Evolutionary conservation across 2,329 filamentous ascomycete species (phyloP).

Genomic region (Immersiporthe knoxdaviesiana): DNA sequence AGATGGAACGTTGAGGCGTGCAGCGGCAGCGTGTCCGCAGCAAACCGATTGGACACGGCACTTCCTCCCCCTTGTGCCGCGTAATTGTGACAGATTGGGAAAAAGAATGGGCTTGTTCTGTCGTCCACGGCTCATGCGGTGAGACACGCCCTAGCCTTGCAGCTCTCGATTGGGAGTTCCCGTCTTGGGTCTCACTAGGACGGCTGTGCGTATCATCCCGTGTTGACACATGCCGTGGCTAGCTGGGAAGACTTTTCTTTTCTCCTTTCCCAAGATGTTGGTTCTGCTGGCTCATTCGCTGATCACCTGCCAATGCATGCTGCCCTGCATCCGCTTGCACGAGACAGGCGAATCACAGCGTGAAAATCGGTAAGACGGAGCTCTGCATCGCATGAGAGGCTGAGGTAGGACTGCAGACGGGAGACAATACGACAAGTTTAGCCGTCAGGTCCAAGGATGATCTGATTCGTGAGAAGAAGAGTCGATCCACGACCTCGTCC

Average conservation of each 20-base stretch:
- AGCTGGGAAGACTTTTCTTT: background rate
- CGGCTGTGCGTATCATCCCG: conserved; percentile 7
- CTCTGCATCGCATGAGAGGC: background rate
- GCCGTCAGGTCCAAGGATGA: background rate
- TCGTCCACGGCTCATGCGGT: background rate
- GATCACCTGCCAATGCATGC: background rate
- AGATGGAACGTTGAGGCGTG: background rate
- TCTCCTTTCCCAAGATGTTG: background rate
- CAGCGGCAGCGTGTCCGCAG: conserved; percentile 5
- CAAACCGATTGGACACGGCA: conserved; percentile 18
- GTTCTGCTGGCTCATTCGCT: background rate
- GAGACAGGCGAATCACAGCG: too few relatives aligned
- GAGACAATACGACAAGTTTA: background rate
- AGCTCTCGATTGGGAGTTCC: background rate
- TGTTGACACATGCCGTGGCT: conserved; percentile 10
- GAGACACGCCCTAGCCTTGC: conserved; percentile 6
- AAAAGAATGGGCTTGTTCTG: conserved; percentile 1
- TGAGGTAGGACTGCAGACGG: background rate
- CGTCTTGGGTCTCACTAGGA: background rate
- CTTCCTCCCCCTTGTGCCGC: conserved; percentile 1
- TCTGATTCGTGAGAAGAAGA: background rate
- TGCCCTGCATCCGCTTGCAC: background rate
- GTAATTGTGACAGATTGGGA: conserved; percentile 15
- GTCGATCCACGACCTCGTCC: background rate
- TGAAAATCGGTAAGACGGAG: background rate